Conservation (phyloP, 1,139 yeast species). For the Debaryomycetaceae sp. region DNA sequence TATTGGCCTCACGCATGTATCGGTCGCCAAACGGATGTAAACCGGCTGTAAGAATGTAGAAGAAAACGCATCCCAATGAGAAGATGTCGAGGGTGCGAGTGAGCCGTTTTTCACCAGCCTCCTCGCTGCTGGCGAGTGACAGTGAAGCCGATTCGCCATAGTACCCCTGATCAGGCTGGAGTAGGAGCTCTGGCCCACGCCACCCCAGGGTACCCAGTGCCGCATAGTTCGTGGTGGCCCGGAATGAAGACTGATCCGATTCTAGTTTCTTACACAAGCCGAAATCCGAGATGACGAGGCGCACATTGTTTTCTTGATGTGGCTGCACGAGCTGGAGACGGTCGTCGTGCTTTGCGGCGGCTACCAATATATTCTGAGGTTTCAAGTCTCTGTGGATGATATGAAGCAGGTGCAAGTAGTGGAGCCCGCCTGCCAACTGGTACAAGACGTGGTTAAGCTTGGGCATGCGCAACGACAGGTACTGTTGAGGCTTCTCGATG, state of each 20-base stretch:
- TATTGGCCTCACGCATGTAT: slow-evolving; percentile 79
- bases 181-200: slow-evolving; percentile 89
- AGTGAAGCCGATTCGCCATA: slow-evolving; percentile 19
- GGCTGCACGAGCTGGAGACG: too few species aligned
- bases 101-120: slow-evolving; percentile 39
- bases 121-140: background rate
- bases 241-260: slow-evolving; percentile 83
- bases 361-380: slow-evolving; percentile 90
- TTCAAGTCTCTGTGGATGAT: slow-evolving; percentile 93
- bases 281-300: slow-evolving; percentile 86
- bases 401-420: slow-evolving; percentile 79
- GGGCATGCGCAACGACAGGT: slow-evolving; percentile 13
- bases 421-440: slow-evolving; percentile 78
- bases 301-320: slow-evolving; percentile 15
- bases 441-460: slow-evolving; percentile 41
- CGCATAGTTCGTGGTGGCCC: slow-evolving; percentile 85
- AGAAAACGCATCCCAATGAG: slow-evolving; percentile 90
- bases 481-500: slow-evolving; percentile 40
- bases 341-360: slow-evolving; percentile 33
- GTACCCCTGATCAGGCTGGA: slow-evolving; percentile 32
- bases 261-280: slow-evolving; percentile 91
- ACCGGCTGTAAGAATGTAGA: slow-evolving; percentile 75
- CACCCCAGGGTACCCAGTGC: slow-evolving; percentile 94
- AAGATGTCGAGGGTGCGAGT: slow-evolving; percentile 92
- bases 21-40: slow-evolving; percentile 92